These are phyloP conservation scores for Colletotrichum agaves DNA, from an alignment of 2,329 filamentous ascomycete genomes.

Conservation along the genomic window DNA sequence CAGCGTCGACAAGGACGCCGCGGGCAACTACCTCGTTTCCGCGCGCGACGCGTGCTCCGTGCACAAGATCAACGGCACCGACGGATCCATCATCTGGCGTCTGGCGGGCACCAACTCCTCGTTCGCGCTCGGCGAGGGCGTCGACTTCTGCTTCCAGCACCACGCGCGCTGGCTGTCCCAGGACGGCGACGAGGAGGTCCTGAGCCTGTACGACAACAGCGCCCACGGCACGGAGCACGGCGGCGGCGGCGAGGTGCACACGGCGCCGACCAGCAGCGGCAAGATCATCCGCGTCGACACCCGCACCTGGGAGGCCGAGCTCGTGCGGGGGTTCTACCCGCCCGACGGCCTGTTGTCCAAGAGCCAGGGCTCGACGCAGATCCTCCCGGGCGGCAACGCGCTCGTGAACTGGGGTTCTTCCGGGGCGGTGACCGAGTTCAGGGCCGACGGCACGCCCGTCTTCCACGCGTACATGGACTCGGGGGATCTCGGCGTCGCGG, in stretches of 20 bases:
- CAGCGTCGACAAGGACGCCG: conserved; percentile 50
- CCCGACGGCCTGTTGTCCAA: conserved; percentile 60
- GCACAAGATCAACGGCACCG: conserved; percentile 56
- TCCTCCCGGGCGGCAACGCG: conserved; percentile 63
- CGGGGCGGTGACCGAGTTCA: conserved; percentile 59
- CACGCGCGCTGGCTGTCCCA: conserved; percentile 57
- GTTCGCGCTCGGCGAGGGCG: conserved; percentile 47
- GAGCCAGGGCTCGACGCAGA: conserved; percentile 62
- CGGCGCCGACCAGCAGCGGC: conserved; percentile 53
- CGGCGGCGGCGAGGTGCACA: conserved; percentile 41
- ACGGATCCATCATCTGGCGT: conserved; percentile 62
- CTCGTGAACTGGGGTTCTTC: conserved; percentile 68
- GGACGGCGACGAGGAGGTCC: conserved; percentile 54
- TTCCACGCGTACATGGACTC: conserved; percentile 63
- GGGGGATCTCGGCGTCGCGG: conserved; percentile 48
- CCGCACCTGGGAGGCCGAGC: conserved; percentile 55
- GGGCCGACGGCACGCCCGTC: conserved; percentile 58
- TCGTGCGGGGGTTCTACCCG: conserved; percentile 58
- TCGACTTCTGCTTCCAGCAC: conserved; percentile 62
- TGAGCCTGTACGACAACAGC: conserved; percentile 64
- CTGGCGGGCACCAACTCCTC: conserved; percentile 60
- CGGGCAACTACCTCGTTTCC: conserved; percentile 45
- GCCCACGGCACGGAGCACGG: conserved; percentile 57
- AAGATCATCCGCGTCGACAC: conserved; percentile 60
- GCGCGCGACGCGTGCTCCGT: conserved; percentile 51